Evolutionary conservation across 768 basidiomycete genomes (phyloP).

Genomic region (Suillus clintonianus): DNA sequence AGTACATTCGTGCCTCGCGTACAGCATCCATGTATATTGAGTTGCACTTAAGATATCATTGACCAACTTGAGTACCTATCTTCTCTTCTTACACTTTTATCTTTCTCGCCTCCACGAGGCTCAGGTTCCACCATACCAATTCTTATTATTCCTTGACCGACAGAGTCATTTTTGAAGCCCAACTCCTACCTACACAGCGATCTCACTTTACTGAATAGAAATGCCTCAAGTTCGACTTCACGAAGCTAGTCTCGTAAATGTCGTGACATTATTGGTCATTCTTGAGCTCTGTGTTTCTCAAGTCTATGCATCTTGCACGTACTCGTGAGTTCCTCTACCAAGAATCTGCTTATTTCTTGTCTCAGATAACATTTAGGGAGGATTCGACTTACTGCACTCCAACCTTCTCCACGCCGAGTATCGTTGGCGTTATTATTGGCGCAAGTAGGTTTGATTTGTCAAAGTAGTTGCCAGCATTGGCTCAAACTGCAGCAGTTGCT

Average conservation of each 20-base stretch:
- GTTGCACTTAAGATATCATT: no score
- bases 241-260: neutral
- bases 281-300: slow-evolving; percentile 2
- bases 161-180: neutral
- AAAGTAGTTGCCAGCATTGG: neutral
- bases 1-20: neutral
- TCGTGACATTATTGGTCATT: neutral
- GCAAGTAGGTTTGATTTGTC: neutral
- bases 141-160: neutral
- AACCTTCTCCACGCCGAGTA: neutral
- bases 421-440: neutral
- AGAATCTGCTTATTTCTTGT: neutral
- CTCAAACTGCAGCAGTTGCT: neutral
- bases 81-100: neutral
- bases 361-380: neutral
- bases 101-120: neutral
- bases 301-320: neutral
- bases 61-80: neutral
- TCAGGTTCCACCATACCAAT: neutral
- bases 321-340: neutral
- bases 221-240: neutral
- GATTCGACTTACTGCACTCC: neutral
- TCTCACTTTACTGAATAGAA: neutral
- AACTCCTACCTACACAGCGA: neutral
- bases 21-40: neutral